Conservation (phyloP, 192 early-diverging fungal genomes). For the Podila epigama region DNA sequence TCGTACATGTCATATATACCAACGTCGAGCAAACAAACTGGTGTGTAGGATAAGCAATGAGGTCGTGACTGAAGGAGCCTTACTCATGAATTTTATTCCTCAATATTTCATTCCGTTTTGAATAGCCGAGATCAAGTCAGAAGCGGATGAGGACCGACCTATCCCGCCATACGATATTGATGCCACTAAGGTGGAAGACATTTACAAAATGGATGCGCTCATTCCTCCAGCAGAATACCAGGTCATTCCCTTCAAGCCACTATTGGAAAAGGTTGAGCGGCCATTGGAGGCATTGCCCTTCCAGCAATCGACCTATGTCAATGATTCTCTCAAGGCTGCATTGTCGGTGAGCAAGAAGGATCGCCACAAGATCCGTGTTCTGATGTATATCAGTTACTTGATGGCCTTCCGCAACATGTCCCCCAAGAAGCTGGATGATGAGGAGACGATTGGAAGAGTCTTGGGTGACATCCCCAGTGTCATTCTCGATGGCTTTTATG, state of each 20-base stretch:
- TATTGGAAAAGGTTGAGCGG: slow-evolving; percentile 53
- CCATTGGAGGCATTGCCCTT: slow-evolving; percentile 49
- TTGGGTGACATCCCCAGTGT: slow-evolving; percentile 66
- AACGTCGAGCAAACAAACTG: not conserved
- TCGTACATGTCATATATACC: too few species aligned
- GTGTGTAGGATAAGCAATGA: too few species aligned
- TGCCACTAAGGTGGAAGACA: slow-evolving; percentile 70
- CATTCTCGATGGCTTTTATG: slow-evolving; percentile 64
- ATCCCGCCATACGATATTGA: slow-evolving; percentile 79
- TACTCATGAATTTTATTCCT: too few species aligned
- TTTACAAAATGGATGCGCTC: slow-evolving; percentile 85
- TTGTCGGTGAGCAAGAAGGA: slow-evolving; percentile 57
- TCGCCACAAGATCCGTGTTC: slow-evolving; percentile 58
- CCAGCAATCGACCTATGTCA: slow-evolving; percentile 54
- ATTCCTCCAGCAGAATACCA: slow-evolving; percentile 68
- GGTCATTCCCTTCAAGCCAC: slow-evolving; percentile 66
- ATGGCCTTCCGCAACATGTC: slow-evolving; percentile 71
- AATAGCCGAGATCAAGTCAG: slow-evolving; percentile 55
- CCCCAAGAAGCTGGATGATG: slow-evolving; percentile 54
- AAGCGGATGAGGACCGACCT: slow-evolving; percentile 63
- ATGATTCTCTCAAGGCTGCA: slow-evolving; percentile 43
- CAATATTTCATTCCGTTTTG: not conserved
- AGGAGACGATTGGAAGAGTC: slow-evolving; percentile 45
- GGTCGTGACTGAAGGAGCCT: too few species aligned
- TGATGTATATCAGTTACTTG: slow-evolving; percentile 81